These are phyloP conservation scores for Aspergillus saccharolyticus DNA, from an alignment of 495 filamentous ascomycete species.

Conservation along the genomic window DNA sequence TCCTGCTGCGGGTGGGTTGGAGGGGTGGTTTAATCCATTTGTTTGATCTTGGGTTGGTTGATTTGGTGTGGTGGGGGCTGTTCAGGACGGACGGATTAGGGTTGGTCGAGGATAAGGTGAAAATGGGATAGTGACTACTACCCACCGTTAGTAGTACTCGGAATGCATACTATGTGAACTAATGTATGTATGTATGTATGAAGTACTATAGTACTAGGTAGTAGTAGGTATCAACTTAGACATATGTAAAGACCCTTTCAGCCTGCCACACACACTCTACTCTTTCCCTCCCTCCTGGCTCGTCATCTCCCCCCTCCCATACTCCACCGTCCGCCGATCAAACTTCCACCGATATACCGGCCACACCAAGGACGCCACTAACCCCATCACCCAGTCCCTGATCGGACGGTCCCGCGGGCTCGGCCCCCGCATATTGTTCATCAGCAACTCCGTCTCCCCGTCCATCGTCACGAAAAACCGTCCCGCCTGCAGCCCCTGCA, in stretches of 20 bases:
- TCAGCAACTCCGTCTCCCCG: slow-evolving; percentile 12
- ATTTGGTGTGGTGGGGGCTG: background rate
- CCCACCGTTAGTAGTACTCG: too few relatives aligned
- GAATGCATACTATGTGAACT: too few relatives aligned
- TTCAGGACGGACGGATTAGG: background rate
- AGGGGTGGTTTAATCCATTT: background rate
- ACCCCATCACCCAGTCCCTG: slow-evolving; percentile 16
- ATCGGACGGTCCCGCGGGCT: slow-evolving; percentile 19
- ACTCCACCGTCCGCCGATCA: slow-evolving; percentile 13
- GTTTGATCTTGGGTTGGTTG: background rate
- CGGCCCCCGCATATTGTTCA: slow-evolving; percentile 27
- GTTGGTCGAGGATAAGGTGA: too few relatives aligned
- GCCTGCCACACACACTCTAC: too few relatives aligned
- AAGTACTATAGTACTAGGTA: too few relatives aligned
- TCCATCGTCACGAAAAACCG: slow-evolving; percentile 17
- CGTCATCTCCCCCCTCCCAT: slow-evolving; percentile 2
- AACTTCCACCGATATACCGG: slow-evolving; percentile 7
- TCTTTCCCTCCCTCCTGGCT: background rate
- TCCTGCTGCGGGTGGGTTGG: background rate
- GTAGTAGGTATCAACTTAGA: too few relatives aligned
- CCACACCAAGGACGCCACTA: slow-evolving; percentile 14
- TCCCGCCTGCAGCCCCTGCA: slow-evolving; percentile 11
- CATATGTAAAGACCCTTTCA: too few relatives aligned
- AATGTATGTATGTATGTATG: too few relatives aligned
- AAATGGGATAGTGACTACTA: too few relatives aligned